Percentiles rank a stretch among this genome's conserved stretches.
phyloP scores from a whole-genome alignment of 2,329 filamentous ascomycete species.

The Diatrype stigma region DNA sequence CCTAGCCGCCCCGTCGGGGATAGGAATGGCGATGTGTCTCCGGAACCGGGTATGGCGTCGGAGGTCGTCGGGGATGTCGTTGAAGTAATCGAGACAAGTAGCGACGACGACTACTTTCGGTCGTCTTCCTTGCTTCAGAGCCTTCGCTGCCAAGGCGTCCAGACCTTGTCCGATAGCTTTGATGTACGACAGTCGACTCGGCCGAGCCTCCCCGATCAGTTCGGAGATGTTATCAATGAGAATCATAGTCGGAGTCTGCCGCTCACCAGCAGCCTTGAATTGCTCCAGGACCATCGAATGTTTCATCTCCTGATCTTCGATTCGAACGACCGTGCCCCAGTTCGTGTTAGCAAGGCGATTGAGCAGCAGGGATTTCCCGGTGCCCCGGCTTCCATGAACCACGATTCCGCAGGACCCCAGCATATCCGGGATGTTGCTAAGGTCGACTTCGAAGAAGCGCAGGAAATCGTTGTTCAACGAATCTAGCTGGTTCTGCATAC shows the following conservation, averaged over 20 bases:
- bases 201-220: conserved; percentile 58
- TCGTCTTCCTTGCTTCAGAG: conserved; percentile 31
- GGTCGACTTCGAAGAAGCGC: conserved; percentile 44
- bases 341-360: conserved; percentile 60
- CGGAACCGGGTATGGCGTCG: conserved; percentile 62
- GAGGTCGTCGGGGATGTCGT: conserved; percentile 67
- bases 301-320: conserved; percentile 51
- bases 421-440: conserved; percentile 29
- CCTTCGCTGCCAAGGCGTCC: conserved; percentile 44
- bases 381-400: conserved; percentile 77
- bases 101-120: conserved; percentile 69
- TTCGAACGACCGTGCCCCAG: conserved; percentile 66
- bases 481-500: conserved; percentile 59
- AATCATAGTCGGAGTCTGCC: conserved; percentile 68
- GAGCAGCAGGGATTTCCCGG: conserved; percentile 77
- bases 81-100: conserved; percentile 65
- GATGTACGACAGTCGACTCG: conserved; percentile 46
- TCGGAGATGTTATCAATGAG: conserved; percentile 74
- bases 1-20: conserved; percentile 68
- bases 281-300: conserved; percentile 57
- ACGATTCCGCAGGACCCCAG: conserved; percentile 56
- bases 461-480: conserved; percentile 63
- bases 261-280: conserved; percentile 64
- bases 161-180: conserved; percentile 51
- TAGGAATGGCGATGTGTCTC: conserved; percentile 66